Evolutionary conservation across 108 stramenopile species (phyloP), one percentile per base, ranked within the genome.

Genomic region (Conticribra guillardii): DNA sequence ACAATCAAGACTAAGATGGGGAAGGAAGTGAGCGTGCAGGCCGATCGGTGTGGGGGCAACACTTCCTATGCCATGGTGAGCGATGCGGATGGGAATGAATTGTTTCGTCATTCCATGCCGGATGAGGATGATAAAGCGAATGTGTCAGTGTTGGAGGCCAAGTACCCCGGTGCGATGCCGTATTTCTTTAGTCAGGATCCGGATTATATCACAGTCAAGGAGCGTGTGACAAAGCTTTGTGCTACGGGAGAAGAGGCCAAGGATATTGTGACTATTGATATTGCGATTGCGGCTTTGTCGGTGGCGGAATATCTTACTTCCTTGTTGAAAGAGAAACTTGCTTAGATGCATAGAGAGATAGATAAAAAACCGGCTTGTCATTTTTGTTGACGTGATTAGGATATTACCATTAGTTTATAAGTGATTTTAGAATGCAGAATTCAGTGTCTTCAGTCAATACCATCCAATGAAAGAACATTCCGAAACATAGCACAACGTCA

Each of bases 151-250:
- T 69, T 94, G 68, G 71, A 93, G 80, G 78, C 73, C n/a, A 85
- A 91, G 77, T 89, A 92, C 74, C 96, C 96, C 18, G 91, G 88
- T 54, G 93, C 91, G 53, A 97, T 95, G 94, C 93, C 96, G 9
- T 97, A 97, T 73, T 97, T 97, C 83, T 94, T 94, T 82, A 81
- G 83, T 22, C 96, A 97, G 60, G 93, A 97, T 79, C 94, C 94
- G 23, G 96, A 97, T 88, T 97, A 97, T 74, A 90, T 94, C 73
- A 97, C 96, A 0, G 93, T 97, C 46, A 97, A 97, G 83, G 93
- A 97, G 70, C 79, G 89, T 31, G 91, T 94, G 44, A 84, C 91
- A 16, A 63, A 74, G 37, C 73, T 83, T 58, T 88, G 88, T 67
- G 91, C 82, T 45, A 84, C 81, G 0, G 96, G 93, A 33, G 80